Evolutionary conservation across 2,329 filamentous ascomycete genomes (phyloP).

Genomic region (Aureobasidium sp.): DNA sequence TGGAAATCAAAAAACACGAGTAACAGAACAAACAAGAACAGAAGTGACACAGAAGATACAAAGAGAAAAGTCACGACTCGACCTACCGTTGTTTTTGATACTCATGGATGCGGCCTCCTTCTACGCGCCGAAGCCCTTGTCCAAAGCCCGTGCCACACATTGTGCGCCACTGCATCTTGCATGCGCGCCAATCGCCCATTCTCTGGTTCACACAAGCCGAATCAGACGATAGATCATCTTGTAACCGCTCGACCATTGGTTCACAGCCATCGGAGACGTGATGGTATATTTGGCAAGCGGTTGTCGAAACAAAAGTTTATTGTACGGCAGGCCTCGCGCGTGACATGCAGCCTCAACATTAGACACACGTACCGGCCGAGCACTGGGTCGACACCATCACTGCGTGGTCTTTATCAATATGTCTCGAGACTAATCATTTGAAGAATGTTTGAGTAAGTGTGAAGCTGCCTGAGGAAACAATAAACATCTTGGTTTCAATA

Average conservation of each 20-base stretch:
- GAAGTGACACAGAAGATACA: not conserved
- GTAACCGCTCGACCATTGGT: not conserved
- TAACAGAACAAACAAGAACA: not conserved
- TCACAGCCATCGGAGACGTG: not conserved
- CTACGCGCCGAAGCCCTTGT: constrained; percentile 10
- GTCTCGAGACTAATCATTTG: no score
- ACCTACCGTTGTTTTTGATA: constrained; percentile 8
- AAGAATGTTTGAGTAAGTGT: no score
- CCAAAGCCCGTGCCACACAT: constrained; percentile 9
- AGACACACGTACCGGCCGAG: not conserved
- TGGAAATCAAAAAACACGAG: not conserved
- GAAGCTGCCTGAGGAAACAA: no score
- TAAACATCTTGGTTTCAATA: no score
- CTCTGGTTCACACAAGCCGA: not conserved
- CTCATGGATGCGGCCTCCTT: not conserved
- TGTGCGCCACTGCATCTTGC: not conserved
- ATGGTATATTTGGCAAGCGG: not conserved
- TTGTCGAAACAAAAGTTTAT: not conserved
- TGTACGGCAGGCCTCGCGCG: not conserved
- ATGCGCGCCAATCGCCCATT: not conserved
- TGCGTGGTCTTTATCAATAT: no score
- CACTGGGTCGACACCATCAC: no score
- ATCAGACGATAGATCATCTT: no score
- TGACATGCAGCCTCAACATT: not conserved
- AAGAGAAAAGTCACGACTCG: not conserved